Conservation (phyloP, 805 yeast genomes). For the Metschnikowia proteae region DNA sequence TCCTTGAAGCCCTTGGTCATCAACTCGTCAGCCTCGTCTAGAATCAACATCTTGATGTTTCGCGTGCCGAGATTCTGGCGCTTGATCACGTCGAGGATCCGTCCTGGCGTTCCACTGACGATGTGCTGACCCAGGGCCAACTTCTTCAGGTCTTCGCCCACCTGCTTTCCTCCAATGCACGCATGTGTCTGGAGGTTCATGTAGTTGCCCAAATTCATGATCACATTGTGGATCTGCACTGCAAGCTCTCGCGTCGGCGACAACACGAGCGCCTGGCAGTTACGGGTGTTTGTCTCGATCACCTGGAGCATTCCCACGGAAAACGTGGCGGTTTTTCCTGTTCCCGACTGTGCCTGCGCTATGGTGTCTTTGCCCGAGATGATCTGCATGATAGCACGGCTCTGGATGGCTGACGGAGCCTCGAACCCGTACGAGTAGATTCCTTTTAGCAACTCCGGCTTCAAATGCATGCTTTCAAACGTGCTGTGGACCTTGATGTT, state of each 20-base stretch:
- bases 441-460: constrained; percentile 43
- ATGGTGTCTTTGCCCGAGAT: constrained; percentile 91
- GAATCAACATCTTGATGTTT: constrained; percentile 77
- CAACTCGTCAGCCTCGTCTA: constrained; percentile 97
- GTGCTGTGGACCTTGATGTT: constrained; percentile 52
- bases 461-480: constrained; percentile 40
- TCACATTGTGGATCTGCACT: constrained; percentile 84
- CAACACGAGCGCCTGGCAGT: constrained; percentile 83
- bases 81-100: constrained; percentile 87
- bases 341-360: constrained; percentile 99
- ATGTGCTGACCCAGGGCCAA: constrained; percentile 81
- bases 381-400: constrained; percentile 94
- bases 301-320: constrained; percentile 89
- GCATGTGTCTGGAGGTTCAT: constrained; percentile 86
- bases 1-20: constrained; percentile 91
- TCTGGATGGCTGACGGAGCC: constrained; percentile 95
- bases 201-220: constrained; percentile 80
- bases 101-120: constrained; percentile 96
- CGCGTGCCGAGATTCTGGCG: constrained; percentile 73
- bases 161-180: constrained; percentile 89
- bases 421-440: constrained; percentile 91
- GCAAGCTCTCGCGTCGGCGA: constrained; percentile 98
- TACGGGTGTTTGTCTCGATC: constrained; percentile 66
- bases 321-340: constrained; percentile 98
- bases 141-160: constrained; percentile 74